These are phyloP conservation scores for Eucalyptus sp. DNA, from an alignment of 345 rosid genomes.

Conservation along the genomic window DNA sequence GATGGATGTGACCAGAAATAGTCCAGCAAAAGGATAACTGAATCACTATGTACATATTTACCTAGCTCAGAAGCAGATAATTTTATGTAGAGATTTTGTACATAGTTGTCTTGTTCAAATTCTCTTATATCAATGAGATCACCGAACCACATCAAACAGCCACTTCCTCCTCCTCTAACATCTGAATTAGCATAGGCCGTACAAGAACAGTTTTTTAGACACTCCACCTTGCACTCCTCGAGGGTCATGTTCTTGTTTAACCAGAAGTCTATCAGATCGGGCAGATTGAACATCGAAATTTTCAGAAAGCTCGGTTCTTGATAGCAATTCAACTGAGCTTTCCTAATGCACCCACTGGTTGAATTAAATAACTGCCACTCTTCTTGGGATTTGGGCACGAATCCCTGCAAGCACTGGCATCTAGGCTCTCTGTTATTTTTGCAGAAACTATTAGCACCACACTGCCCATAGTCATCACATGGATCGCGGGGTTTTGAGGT, in stretches of 20 bases:
- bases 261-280: constrained; percentile 9
- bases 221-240: constrained; percentile 2
- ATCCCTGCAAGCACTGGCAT: constrained; percentile 23
- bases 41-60: not conserved
- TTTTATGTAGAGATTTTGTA: not conserved
- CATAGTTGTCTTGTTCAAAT: not conserved
- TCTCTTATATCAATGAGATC: not conserved
- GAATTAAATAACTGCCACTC: constrained; percentile 16
- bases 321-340: not conserved
- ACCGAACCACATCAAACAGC: constrained; percentile 17
- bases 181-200: constrained; percentile 11
- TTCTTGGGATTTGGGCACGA: constrained; percentile 6
- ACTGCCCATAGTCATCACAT: not conserved
- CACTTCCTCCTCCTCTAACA: constrained; percentile 10
- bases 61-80: too few relatives aligned
- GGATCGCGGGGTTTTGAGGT: not conserved
- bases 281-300: not conserved
- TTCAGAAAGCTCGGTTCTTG: not conserved
- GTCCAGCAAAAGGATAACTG: not conserved
- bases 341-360: not conserved
- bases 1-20: not conserved
- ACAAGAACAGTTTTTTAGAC: constrained; percentile 19
- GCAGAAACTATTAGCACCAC: not conserved
- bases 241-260: constrained; percentile 1
- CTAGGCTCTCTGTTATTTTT: not conserved